Conservation (phyloP, 2,329 filamentous ascomycete species). For the Zasmidium angulare region DNA sequence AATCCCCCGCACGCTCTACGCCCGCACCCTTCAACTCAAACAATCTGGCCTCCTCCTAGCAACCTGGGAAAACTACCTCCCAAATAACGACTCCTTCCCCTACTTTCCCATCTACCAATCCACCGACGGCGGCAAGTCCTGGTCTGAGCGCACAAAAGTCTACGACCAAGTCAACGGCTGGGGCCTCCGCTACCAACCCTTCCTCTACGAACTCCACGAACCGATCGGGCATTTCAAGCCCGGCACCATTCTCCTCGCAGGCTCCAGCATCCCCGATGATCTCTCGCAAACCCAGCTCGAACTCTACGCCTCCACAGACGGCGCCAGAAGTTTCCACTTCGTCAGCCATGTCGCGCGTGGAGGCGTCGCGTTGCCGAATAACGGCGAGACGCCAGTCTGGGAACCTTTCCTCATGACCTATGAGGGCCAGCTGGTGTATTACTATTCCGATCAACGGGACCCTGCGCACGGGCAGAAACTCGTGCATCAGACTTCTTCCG, state of each 20-base stretch:
- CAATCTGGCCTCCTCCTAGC: constrained; percentile 46
- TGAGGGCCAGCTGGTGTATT: constrained; percentile 61
- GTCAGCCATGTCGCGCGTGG: constrained; percentile 65
- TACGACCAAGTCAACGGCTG: constrained; percentile 63
- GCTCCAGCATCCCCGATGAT: constrained; percentile 59
- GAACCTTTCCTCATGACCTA: constrained; percentile 65
- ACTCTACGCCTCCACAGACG: constrained; percentile 64
- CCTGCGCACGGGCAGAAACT: constrained; percentile 67
- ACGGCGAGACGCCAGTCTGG: constrained; percentile 54
- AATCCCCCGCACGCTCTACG: constrained; percentile 49
- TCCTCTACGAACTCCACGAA: constrained; percentile 63
- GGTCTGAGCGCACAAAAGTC: constrained; percentile 63
- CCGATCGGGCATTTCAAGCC: constrained; percentile 57
- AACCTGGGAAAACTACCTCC: constrained; percentile 56
- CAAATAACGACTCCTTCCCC: constrained; percentile 42
- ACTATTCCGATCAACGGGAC: constrained; percentile 72
- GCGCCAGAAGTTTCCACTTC: constrained; percentile 63
- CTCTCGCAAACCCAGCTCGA: constrained; percentile 66
- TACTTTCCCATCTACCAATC: constrained; percentile 51
- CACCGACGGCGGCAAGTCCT: constrained; percentile 52
- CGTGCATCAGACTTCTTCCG: constrained; percentile 61
- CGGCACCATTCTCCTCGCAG: constrained; percentile 64
- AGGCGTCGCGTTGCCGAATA: constrained; percentile 49
- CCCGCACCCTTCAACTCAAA: constrained; percentile 48
- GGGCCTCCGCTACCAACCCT: constrained; percentile 69